Percentiles rank a stretch among this genome's conserved stretches.
These are phyloP conservation scores for Penicillium lagena DNA, from an alignment of 495 filamentous ascomycete species.

Conservation along the genomic window DNA sequence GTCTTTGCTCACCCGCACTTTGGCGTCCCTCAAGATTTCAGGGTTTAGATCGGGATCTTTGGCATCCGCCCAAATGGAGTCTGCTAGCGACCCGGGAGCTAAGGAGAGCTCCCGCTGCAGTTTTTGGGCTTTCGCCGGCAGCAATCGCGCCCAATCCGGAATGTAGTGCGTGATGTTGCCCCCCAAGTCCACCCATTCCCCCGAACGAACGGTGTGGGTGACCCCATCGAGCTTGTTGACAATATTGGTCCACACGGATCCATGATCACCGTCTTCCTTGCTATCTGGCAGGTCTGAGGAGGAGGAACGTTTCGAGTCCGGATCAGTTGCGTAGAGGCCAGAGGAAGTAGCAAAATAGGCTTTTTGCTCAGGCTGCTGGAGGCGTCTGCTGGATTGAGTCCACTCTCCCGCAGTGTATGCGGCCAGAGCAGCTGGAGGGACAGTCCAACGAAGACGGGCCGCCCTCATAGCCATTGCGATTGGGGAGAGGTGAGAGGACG, in stretches of 20 bases:
- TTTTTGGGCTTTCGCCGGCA: conserved; percentile 76
- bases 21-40: conserved; percentile 73
- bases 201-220: conserved; percentile 44
- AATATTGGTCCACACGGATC: conserved; percentile 55
- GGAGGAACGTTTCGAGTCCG: conserved; percentile 1
- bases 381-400: conserved; percentile 13
- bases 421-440: conserved; percentile 32
- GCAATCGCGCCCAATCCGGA: conserved; percentile 71
- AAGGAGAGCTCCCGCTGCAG: conserved; percentile 83
- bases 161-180: conserved; percentile 64
- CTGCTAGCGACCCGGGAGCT: conserved; percentile 77
- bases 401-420: conserved; percentile 23
- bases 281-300: background rate
- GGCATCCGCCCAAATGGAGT: conserved; percentile 90
- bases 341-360: conserved; percentile 18
- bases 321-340: conserved; percentile 7
- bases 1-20: conserved; percentile 72
- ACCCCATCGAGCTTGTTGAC: conserved; percentile 48
- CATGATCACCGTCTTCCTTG: conserved; percentile 4
- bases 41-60: conserved; percentile 76
- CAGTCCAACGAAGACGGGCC: conserved; percentile 29
- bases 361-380: conserved; percentile 12
- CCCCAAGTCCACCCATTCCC: conserved; percentile 55
- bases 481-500: conserved; percentile 56
- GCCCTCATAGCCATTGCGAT: conserved; percentile 26